These are phyloP conservation scores for Nymphaea thermarum DNA, from an alignment of 164 flowering plant species.

Conservation along the genomic window DNA sequence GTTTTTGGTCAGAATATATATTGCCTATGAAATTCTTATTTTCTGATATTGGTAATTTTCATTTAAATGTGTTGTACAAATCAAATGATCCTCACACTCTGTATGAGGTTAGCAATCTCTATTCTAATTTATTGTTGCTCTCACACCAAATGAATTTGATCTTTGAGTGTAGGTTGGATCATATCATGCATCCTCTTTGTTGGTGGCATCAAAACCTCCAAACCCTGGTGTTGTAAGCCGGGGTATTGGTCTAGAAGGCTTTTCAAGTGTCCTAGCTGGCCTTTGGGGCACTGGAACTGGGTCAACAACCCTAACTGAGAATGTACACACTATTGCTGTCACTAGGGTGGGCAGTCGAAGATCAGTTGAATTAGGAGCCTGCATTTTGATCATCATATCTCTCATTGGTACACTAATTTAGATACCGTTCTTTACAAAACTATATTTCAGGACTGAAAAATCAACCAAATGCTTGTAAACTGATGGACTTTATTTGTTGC, in stretches of 20 bases:
- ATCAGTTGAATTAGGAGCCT: conserved; percentile 87
- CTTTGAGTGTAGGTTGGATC: conserved; percentile 67
- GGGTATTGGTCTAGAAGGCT: conserved; percentile 93
- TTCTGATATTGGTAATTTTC: too few species aligned
- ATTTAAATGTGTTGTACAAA: too few species aligned
- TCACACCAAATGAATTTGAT: background rate
- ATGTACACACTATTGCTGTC: conserved; percentile 97
- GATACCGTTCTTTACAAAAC: too few species aligned
- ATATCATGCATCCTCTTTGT: conserved; percentile 90
- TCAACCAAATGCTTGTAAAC: too few species aligned
- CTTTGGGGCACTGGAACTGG: conserved; percentile 99
- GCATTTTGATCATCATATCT: conserved; percentile 64
- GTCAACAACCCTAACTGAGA: conserved; percentile 87
- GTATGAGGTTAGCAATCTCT: too few species aligned
- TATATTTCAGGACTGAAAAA: too few species aligned
- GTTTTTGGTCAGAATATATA: too few species aligned
- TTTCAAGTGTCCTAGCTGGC: conserved; percentile 84
- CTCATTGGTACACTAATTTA: conserved; percentile 54
- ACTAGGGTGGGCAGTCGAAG: conserved; percentile 98
- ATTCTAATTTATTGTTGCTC: background rate
- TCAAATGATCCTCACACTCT: too few species aligned
- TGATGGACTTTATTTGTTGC: background rate
- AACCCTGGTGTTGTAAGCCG: conserved; percentile 89
- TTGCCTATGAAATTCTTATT: too few species aligned
- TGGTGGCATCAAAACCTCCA: conserved; percentile 97